Base-by-base conservation (phyloP, 495 filamentous ascomycete species). In the Aspergillus incahuasiensis region DNA sequence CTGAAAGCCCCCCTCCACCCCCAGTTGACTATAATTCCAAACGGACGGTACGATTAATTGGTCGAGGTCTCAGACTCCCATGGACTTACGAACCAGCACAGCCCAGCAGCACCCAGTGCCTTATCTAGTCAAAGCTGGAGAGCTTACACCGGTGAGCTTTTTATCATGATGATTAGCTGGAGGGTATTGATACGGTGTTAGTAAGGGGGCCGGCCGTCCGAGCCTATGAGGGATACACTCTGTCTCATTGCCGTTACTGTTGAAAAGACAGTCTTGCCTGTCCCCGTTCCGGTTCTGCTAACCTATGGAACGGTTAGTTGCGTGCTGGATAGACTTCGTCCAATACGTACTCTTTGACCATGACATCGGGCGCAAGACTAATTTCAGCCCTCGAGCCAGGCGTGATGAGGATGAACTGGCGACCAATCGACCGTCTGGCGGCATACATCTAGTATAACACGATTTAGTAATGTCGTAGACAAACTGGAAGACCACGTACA, bases 321-420 rank as follows among this genome's bases (percentile, higher is more conserved):
- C 50, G 41, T 49, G 13, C 44, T 45, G 68, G 55, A 52, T 35
- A 44, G 19, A 19, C 42, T n/a, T 25, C 32, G 43, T 13, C 42
- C 22, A 30, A 54, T 52, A 78, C 84, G 60, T 81, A 87, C 86
- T 89, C 86, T 66, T 89, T 90, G 48, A 97, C 85, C 57, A 85
- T 86, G 49, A 97, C 91, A 69, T 97, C 92, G 15, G 82, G 73
- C 16, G 84, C 79, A 25, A 84, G 82, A 32, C 79, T 85, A 52
- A 86, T 85, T 70, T 85, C 82, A 47, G 73, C 71, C 54, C 95
- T 91, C 35, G 86, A 87, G 60, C 96, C 92, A 15, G 94, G 94
- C 8, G 95, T 97, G 65, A 99, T 99, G 7, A 99, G 79, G 57
- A 99, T 91, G 63, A 94, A 99, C 67, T 99, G 94, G 53, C 91